phyloP scores from a whole-genome alignment of 1,139 yeast genomes.

The Arxiozyma telluris region DNA sequence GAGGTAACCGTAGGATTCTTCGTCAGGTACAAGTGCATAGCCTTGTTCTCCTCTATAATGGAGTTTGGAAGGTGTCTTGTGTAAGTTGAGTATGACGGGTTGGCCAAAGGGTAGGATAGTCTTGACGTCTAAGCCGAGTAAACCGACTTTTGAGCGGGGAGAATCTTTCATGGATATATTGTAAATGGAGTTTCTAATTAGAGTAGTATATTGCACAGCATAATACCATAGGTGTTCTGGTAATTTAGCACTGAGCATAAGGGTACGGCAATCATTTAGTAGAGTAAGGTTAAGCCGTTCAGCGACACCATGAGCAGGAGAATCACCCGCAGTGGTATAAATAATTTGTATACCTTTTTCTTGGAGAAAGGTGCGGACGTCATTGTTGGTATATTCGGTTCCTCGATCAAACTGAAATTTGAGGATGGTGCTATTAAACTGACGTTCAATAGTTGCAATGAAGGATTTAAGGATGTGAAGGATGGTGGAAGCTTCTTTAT shows the following conservation, averaged over 20 bases:
- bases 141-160: conserved; percentile 4
- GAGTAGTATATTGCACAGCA: conserved; percentile 6
- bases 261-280: conserved; percentile 8
- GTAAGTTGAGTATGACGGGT: conserved; percentile 6
- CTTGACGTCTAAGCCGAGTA: conserved; percentile 1
- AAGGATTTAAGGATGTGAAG: neutral
- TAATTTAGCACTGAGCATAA: conserved; percentile 1
- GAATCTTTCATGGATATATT: conserved; percentile 2
- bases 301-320: neutral
- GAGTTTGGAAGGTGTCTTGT: neutral
- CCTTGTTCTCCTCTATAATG: conserved; percentile 2
- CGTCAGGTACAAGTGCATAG: conserved; percentile 4
- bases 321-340: neutral
- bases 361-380: neutral
- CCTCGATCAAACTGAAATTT: conserved; percentile 7
- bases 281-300: conserved; percentile 6
- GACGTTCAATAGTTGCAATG: neutral
- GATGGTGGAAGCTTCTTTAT: neutral
- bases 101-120: conserved; percentile 8
- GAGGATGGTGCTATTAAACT: neutral
- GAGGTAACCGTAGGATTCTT: conserved; percentile 6
- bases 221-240: conserved; percentile 7
- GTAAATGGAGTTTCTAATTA: conserved; percentile 4
- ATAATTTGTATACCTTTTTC: conserved; percentile 4
- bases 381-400: conserved; percentile 6